Evolutionary conservation across 805 yeast genomes (phyloP).

Genomic region (Kodamaea kaohsiungensis): DNA sequence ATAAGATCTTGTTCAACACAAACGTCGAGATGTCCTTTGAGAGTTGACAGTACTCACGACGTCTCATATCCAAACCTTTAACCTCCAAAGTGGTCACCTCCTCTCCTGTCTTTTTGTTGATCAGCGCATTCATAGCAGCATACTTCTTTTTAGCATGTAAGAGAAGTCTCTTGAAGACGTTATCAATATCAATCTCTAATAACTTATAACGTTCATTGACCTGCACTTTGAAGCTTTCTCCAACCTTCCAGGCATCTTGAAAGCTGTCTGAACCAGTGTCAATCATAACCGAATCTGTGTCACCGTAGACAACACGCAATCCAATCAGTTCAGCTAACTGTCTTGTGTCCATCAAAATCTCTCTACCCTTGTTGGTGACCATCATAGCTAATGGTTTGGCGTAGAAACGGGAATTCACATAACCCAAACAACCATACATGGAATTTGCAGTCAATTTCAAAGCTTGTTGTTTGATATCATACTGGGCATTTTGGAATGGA

Average conservation of each 20-base stretch:
- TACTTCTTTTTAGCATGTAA: conserved; percentile 96
- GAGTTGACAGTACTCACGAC: conserved; percentile 93
- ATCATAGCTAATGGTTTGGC: conserved; percentile 96
- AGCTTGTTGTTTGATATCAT: conserved; percentile 95
- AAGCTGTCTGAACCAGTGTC: conserved; percentile 76
- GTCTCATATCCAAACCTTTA: conserved; percentile 94
- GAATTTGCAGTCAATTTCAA: conserved; percentile 96
- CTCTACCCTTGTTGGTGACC: conserved; percentile 94
- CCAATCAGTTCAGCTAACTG: conserved; percentile 86
- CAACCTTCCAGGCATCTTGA: conserved; percentile 76
- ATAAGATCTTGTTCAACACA: conserved; percentile 69
- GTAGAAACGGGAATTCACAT: conserved; percentile 85
- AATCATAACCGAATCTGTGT: conserved; percentile 98
- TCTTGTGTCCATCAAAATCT: conserved; percentile 88
- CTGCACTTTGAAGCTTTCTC: conserved; percentile 76
- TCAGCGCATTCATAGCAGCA: conserved; percentile 77
- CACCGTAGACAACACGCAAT: conserved; percentile 91
- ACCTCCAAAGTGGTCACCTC: conserved; percentile 66
- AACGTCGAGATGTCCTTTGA: conserved; percentile 85
- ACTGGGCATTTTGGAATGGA: conserved; percentile 70
- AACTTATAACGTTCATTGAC: conserved; percentile 88
- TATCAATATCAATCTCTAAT: conserved; percentile 93
- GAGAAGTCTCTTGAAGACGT: conserved; percentile 80
- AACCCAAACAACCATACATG: conserved; percentile 99
- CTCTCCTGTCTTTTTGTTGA: conserved; percentile 55